A percentile compares a stretch with the other conserved stretches of the same genome.
Evolutionary conservation across 768 basidiomycete species (phyloP).

Genomic region (Clathrus columnatus): DNA sequence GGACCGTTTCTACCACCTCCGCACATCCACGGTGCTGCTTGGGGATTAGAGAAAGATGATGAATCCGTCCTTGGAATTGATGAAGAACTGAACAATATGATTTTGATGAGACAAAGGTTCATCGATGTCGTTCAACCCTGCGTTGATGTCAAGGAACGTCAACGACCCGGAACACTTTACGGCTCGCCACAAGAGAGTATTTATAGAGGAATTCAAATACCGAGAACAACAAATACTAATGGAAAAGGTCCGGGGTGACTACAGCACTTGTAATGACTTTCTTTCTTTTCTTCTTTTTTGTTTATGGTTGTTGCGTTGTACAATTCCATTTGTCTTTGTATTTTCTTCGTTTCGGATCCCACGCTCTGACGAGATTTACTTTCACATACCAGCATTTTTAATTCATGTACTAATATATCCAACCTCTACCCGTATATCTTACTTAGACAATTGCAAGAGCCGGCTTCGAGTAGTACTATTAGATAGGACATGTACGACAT

Average conservation of each 20-base stretch:
- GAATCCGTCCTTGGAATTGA: slow-evolving; percentile 53
- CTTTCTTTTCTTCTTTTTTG: not conserved
- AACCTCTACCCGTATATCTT: no score
- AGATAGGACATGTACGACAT: no score
- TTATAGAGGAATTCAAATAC: slow-evolving; percentile 49
- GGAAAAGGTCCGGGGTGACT: slow-evolving; percentile 24
- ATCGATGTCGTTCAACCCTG: slow-evolving; percentile 65
- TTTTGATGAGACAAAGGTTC: slow-evolving; percentile 72
- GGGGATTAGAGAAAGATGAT: slow-evolving; percentile 62
- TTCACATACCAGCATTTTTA: no score
- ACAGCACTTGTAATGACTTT: not conserved
- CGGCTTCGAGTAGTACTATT: no score
- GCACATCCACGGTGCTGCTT: slow-evolving; percentile 49
- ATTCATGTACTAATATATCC: no score
- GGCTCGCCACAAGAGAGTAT: slow-evolving; percentile 72
- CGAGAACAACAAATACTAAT: slow-evolving; percentile 39
- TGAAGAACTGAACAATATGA: slow-evolving; percentile 60
- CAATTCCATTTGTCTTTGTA: no score
- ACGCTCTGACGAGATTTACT: no score
- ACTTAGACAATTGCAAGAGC: no score
- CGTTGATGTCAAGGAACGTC: slow-evolving; percentile 66
- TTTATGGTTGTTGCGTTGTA: no score
- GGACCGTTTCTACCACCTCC: slow-evolving; percentile 39
- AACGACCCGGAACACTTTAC: slow-evolving; percentile 58
- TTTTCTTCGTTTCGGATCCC: no score